Evolutionary conservation across 352 stramenopile genomes (phyloP), one percentile per base, ranked within the genome.

Genomic region (Pythium guiyangense): DNA sequence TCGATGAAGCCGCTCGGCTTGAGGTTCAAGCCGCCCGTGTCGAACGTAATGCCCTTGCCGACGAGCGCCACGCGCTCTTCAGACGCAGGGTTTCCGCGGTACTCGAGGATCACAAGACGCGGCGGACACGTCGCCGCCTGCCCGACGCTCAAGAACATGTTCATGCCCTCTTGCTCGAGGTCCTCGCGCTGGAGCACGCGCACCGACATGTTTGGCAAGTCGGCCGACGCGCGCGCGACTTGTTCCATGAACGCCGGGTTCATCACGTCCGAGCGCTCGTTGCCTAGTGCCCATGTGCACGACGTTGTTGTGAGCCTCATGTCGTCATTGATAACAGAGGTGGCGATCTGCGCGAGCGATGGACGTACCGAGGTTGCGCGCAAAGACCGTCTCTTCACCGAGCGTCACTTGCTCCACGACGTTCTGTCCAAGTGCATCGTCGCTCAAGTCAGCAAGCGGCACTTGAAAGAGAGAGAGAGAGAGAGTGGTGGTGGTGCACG

Each of bases 21-120:
- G 45, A 98, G 73, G 74, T 98, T 97, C 55, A 98, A 74, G 15
- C 94, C 94, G n/a, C 94, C 94, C 0, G 92, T 97, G 70, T 98
- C 94, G 59, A 98, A 98, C 47, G 87, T 97, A 49, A 98, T 84
- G 18, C 90, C 94, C 70, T 98, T 98, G 42, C 94, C 94, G 27
- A 98, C 88, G 17, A 98, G 63, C 15, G 84, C 89, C 9, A 94
- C 67, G 49, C 74, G 86, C 15, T 88, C 69, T 6, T 85, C 67
- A 11, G 73, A 75, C 17, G 79, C 69, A 1, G 82, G 74, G 59
- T 90, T 83, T 25, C 84, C 84, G 44, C 56, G 60, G 64, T 96
- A 96, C 60, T 92, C 78, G 31, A 96, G 71, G 47, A 96, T 78
- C 31, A 94, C 85, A 20, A 96, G 84, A 18, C 86, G 86, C 54